Evolutionary conservation across 2,329 filamentous ascomycete species (phyloP).

Genomic region (Pseudogymnoascus verrucosus): DNA sequence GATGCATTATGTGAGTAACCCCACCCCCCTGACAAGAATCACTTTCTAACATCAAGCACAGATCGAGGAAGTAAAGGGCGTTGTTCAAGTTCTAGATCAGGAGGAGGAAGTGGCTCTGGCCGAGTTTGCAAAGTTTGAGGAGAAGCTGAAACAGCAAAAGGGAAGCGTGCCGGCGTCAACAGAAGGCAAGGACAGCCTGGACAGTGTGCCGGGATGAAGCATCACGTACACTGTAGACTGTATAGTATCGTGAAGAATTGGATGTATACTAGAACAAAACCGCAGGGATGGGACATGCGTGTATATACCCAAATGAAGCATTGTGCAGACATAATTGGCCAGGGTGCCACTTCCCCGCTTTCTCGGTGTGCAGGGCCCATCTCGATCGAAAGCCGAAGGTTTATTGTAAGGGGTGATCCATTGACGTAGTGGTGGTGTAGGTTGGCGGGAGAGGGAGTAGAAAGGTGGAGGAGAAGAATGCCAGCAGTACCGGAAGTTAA

Average conservation of each 20-base stretch:
- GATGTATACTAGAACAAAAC: background rate
- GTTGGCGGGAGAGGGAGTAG: background rate
- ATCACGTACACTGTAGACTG: background rate
- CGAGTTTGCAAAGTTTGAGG: constrained; percentile 93
- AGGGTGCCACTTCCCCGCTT: background rate
- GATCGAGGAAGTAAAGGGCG: constrained; percentile 92
- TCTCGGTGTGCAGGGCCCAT: background rate
- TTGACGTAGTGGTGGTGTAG: background rate
- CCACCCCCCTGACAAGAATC: background rate
- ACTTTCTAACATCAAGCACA: constrained; percentile 31
- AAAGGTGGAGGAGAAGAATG: background rate
- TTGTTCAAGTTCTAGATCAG: constrained; percentile 81
- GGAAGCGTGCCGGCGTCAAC: constrained; percentile 22
- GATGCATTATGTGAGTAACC: constrained; percentile 76
- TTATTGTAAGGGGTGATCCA: background rate
- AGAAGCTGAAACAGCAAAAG: constrained; percentile 60
- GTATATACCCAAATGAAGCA: constrained; percentile 3
- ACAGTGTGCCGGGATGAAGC: background rate
- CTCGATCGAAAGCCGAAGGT: background rate
- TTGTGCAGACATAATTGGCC: constrained; percentile 1
- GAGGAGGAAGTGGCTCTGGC: constrained; percentile 82
- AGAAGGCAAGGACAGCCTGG: constrained; percentile 4
- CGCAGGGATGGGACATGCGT: background rate
- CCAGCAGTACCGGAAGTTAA: background rate
- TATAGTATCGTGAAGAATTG: background rate